Evolutionary conservation across 1,284 basidiomycete genomes (phyloP), one percentile per base, ranked within the genome.

Genomic region (Coniferiporia weirii): DNA sequence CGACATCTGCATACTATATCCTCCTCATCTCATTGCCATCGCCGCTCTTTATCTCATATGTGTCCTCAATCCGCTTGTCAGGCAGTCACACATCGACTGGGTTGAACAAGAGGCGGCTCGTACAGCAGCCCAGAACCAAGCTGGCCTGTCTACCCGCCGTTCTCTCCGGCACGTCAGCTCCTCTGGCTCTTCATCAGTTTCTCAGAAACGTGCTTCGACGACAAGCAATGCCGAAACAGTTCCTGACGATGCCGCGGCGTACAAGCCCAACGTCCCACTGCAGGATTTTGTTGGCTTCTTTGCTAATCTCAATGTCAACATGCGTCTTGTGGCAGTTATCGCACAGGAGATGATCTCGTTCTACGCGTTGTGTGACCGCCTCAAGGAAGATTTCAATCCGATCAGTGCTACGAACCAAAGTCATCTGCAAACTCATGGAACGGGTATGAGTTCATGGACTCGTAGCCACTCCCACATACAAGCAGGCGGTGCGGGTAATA

Each of bases 1-100:
- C 1, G 90, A 95, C 57, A 76, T 98, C 10, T 93, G 91, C 65
- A 83, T 98, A 9, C 74, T 97, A 38, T 90, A 98, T 68, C 94
- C 96, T 0, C 96, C 96, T 0, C 94, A 98, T 71, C 79, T 98
- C 59, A 89, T 98, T 62, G 95, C 96, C 15, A 82, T 98, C 61
- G 87, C 95, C 0, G 88, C 93, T 0, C 81, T 98, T 58, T 98
- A 94, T 73, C 82, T 98, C 61, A 87, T 88, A 0, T 85, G 94
- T 66, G 80, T 89, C 49, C 76, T 88, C 6, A 83, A 90, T 66
- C 71, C 74, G 32, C 80, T 76, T 49, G 83, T 80, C 68, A 77
- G 79, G 68, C 70, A 63, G 64, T 57, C 60, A 65, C 60, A 61
- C 68, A 63, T 60, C 66, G 61, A 65, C 1, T 64, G 74, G 66